Conservation (phyloP, 805 yeast species). For the Candida xiaguanensis region DNA sequence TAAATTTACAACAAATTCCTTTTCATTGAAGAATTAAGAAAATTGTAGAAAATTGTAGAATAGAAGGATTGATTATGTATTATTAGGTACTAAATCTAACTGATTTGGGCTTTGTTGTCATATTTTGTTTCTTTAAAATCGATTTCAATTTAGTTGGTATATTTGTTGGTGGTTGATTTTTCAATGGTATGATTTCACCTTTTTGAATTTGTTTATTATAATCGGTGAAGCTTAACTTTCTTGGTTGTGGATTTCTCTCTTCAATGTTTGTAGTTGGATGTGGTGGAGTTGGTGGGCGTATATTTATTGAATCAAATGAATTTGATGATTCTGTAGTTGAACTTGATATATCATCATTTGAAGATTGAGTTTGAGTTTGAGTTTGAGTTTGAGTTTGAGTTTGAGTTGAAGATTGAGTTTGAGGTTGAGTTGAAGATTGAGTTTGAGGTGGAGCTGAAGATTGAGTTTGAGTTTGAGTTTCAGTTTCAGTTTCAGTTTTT, state of each 20-base stretch:
- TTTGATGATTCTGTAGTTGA: background rate
- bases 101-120: background rate
- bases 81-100: slow-evolving; percentile 1
- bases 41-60: no score
- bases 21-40: no score
- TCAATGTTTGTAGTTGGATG: background rate
- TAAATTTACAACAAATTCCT: no score
- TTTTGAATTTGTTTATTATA: slow-evolving; percentile 2
- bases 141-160: background rate
- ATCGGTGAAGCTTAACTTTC: slow-evolving; percentile 4
- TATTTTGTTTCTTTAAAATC: background rate
- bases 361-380: no score
- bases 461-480: no score
- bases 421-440: no score
- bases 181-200: background rate
- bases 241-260: background rate
- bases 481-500: no score
- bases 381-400: no score
- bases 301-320: background rate
- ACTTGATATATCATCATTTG: background rate
- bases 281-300: slow-evolving; percentile 9
- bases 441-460: no score
- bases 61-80: no score
- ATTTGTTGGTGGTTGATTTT: background rate
- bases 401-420: no score